Evolutionary conservation across 1,284 basidiomycete genomes (phyloP), one percentile per base, ranked within the genome.

Genomic region (Trametes hirsuta): DNA sequence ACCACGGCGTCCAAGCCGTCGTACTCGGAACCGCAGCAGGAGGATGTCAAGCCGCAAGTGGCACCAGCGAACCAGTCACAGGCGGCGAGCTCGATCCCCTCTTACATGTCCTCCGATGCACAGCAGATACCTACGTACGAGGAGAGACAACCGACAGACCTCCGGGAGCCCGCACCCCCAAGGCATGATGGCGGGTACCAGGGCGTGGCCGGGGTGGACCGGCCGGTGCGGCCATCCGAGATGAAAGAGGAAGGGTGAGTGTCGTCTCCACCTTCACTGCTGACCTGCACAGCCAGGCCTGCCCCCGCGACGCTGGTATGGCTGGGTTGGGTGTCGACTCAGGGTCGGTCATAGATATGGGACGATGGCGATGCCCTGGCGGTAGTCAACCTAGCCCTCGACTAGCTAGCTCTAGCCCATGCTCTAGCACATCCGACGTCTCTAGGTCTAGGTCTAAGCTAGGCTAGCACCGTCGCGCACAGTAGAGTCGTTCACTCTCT

Each of bases 241-340:
- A 97, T 96, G 94, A 95, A 95, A 76, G 96, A 98, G 72, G 95
- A 97, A 92, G 95, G 95, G 96, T 97, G 86, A 95, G 95, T 84
- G 57, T 34, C 53, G 44, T 61, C 54, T 51, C 65, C 45, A 64
- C 55, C 37, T 49, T 34, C 50, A 36, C 42, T 50, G 61, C 67
- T 71, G 50, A 69, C 62, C 53, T 50, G 58, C 47, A 53, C 58
- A 61, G 47, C 59, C 66, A 62, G 62, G 49, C 62, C 49, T 59
- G 48, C 59, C 54, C 40, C 61, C 52, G 58, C 58, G 64, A 62
- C 63, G 65, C 60, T 58, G 66, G 65, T 70, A 60, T 61, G 62
- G 58, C 67, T 60, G 61, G 63, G 58, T 64, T 65, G 64, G 64
- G 61, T 60, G 64, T 69, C 66, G 62, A 62, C 65, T 64, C 53